A percentile compares a stretch with the other conserved stretches of the same genome.
These are phyloP conservation scores for Saururus chinensis DNA, from an alignment of 164 flowering plant genomes.

Conservation along the genomic window DNA sequence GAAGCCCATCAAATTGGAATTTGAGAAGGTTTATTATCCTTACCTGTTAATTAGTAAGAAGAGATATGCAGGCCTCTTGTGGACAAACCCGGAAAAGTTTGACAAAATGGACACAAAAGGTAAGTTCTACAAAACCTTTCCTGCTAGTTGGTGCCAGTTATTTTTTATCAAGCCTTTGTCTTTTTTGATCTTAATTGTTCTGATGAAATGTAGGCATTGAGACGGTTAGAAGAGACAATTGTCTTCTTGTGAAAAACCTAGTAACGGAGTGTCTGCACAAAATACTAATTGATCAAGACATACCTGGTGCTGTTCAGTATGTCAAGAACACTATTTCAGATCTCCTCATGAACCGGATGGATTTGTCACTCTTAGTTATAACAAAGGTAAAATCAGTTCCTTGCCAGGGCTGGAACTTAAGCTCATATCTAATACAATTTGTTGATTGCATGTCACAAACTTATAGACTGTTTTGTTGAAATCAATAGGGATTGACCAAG, in stretches of 20 bases:
- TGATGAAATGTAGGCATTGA: conserved; percentile 65
- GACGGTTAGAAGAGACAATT: conserved; percentile 96
- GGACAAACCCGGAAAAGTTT: conserved; percentile 87
- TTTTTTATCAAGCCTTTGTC: conserved; percentile 2
- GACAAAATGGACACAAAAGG: conserved; percentile 99
- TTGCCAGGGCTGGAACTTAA: not conserved
- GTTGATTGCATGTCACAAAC: too few relatives aligned
- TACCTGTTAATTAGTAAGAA: conserved; percentile 95
- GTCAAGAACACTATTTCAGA: conserved; percentile 92
- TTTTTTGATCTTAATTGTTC: not conserved
- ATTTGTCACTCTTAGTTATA: conserved; percentile 89
- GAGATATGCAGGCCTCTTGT: conserved; percentile 91
- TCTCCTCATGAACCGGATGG: conserved; percentile 98
- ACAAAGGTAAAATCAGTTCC: conserved; percentile 55
- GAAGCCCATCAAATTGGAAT: conserved; percentile 97
- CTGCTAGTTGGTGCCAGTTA: not conserved
- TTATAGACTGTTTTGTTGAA: not conserved
- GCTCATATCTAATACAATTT: not conserved
- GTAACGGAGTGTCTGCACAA: conserved; percentile 94
- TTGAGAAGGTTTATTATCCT: conserved; percentile 96
- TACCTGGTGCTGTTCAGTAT: conserved; percentile 88
- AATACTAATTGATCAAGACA: conserved; percentile 76
- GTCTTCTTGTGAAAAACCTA: conserved; percentile 85
- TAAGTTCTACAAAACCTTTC: conserved; percentile 10
- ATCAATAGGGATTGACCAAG: conserved; percentile 81